These are phyloP conservation scores for Calonectria pseudoreteaudii DNA, from an alignment of 2,329 filamentous ascomycete genomes.

Conservation along the genomic window DNA sequence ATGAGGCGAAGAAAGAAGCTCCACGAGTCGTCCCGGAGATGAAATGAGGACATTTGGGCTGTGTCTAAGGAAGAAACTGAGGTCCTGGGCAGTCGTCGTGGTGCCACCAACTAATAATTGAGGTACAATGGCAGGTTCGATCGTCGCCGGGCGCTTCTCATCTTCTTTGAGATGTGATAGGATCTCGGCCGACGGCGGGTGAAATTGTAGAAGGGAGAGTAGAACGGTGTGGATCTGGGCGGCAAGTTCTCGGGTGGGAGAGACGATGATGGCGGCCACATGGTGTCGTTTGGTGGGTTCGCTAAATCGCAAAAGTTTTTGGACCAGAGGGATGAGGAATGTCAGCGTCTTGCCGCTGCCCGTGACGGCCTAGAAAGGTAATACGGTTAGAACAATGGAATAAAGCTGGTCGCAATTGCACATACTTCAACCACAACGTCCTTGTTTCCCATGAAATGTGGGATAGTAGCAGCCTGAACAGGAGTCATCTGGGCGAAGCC, in stretches of 20 bases:
- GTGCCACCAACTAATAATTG: slow-evolving; percentile 90
- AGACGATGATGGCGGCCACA: slow-evolving; percentile 90
- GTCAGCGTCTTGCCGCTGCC: slow-evolving; percentile 91
- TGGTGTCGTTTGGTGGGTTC: slow-evolving; percentile 91
- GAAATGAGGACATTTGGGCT: slow-evolving; percentile 91
- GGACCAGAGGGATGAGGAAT: slow-evolving; percentile 85
- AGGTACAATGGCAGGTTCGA: slow-evolving; percentile 74
- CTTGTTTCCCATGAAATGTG: slow-evolving; percentile 89
- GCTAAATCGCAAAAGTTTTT: slow-evolving; percentile 82
- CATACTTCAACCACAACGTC: slow-evolving; percentile 88
- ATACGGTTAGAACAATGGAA: slow-evolving; percentile 1
- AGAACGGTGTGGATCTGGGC: slow-evolving; percentile 90
- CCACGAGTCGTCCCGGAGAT: slow-evolving; percentile 89
- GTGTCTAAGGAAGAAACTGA: slow-evolving; percentile 84
- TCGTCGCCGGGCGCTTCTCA: slow-evolving; percentile 64
- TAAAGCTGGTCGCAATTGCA: neutral
- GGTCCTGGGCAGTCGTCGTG: slow-evolving; percentile 83
- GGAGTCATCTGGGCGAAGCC: slow-evolving; percentile 91
- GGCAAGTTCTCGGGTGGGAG: slow-evolving; percentile 90
- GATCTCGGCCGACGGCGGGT: slow-evolving; percentile 79
- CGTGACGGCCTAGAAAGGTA: slow-evolving; percentile 75
- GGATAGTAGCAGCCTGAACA: slow-evolving; percentile 92
- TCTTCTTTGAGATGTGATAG: slow-evolving; percentile 66
- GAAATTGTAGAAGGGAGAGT: slow-evolving; percentile 81
- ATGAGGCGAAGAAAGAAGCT: slow-evolving; percentile 86